Conservation (phyloP, 805 yeast species). For the Wickerhamiella domercqiae region DNA sequence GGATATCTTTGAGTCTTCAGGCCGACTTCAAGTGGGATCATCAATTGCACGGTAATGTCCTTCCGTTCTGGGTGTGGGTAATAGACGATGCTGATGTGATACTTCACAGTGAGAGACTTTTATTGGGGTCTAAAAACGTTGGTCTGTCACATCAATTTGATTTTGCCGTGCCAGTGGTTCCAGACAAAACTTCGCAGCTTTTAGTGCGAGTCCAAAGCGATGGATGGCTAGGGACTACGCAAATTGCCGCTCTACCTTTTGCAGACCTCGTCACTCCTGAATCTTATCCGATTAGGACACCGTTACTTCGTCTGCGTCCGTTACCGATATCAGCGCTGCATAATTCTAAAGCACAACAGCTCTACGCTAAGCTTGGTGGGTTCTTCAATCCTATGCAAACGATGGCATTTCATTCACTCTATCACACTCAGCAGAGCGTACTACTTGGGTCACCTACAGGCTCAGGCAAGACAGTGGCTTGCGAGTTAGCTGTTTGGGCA, state of each 20-base stretch:
- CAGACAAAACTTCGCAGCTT: conserved; percentile 82
- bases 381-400: conserved; percentile 98
- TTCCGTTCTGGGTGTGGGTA: conserved; percentile 82
- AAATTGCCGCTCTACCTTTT: conserved; percentile 63
- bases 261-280: conserved; percentile 81
- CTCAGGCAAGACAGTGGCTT: conserved; percentile 94
- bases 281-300: conserved; percentile 74
- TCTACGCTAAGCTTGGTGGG: conserved; percentile 53
- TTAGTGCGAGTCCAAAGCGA: conserved; percentile 70
- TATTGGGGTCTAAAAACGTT: conserved; percentile 45
- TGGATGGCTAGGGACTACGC: conserved; percentile 77
- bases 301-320: conserved; percentile 66
- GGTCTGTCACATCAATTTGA: conserved; percentile 55
- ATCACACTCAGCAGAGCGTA: conserved; percentile 61
- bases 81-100: conserved; percentile 65
- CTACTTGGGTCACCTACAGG: conserved; percentile 98
- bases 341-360: conserved; percentile 45
- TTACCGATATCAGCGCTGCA: conserved; percentile 71
- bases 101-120: conserved; percentile 68
- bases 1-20: conserved; percentile 53
- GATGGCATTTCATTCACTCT: conserved; percentile 82
- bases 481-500: conserved; percentile 94
- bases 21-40: conserved; percentile 83
- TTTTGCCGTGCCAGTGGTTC: conserved; percentile 80
- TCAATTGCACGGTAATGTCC: conserved; percentile 64